phyloP scores from a whole-genome alignment of 805 yeast species.

The Kazachstania kunashirensis region DNA sequence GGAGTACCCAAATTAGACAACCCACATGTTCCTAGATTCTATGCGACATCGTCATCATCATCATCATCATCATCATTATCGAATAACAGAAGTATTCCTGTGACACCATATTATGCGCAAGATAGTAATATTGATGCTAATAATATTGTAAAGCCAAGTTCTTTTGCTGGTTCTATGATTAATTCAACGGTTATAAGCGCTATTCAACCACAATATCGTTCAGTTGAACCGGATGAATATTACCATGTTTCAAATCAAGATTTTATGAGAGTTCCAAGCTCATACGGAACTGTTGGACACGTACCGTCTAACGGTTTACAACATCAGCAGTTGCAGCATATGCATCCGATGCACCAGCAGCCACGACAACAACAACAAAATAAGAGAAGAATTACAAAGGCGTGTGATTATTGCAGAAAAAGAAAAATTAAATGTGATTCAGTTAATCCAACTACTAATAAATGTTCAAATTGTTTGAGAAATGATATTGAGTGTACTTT shows the following conservation, averaged over 20 bases:
- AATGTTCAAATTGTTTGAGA: conserved; percentile 15
- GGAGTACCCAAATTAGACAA: no score
- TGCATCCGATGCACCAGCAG: background rate
- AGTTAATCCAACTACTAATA: conserved; percentile 8
- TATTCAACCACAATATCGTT: background rate
- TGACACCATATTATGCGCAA: no score
- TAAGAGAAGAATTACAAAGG: conserved; percentile 13
- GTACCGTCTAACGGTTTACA: background rate
- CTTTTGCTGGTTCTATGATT: conserved; percentile 1
- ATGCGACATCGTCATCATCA: no score
- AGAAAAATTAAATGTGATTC: conserved; percentile 17
- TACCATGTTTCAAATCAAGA: background rate
- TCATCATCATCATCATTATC: no score
- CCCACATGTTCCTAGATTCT: no score
- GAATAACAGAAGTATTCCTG: no score
- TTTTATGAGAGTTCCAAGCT: background rate
- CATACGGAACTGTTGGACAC: background rate
- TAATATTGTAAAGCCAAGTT: background rate
- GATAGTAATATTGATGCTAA: background rate
- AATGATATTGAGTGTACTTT: conserved; percentile 14
- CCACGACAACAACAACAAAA: background rate
- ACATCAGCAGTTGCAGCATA: background rate
- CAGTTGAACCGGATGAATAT: background rate
- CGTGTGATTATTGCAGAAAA: conserved; percentile 19
- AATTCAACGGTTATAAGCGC: background rate